Evolutionary conservation across 2,329 filamentous ascomycete species (phyloP).

Genomic region (Magnaporthiopsis incrustans): DNA sequence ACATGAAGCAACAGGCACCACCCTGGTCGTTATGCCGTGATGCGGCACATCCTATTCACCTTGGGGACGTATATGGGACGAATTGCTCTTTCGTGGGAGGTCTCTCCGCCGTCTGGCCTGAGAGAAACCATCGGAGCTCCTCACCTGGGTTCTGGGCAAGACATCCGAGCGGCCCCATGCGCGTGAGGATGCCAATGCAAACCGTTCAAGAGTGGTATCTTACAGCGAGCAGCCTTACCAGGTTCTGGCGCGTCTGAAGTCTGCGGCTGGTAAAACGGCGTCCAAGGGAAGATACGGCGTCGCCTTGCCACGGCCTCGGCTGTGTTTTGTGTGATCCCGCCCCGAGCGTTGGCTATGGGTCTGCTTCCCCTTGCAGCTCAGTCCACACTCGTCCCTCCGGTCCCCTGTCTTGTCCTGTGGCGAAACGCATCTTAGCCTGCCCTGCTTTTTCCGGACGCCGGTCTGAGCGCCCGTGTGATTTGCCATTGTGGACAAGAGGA

Average conservation of each 20-base stretch:
- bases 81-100: too few species aligned
- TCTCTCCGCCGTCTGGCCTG: too few species aligned
- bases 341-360: not conserved
- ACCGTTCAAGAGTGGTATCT: not conserved
- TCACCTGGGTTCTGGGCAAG: too few species aligned
- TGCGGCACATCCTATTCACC: not conserved
- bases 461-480: not conserved
- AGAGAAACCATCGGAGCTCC: too few species aligned
- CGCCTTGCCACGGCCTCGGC: not conserved
- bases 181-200: too few species aligned
- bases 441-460: not conserved
- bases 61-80: not conserved
- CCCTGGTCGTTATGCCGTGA: not conserved
- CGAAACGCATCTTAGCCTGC: not conserved
- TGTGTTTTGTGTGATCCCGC: not conserved
- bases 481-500: not conserved
- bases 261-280: conserved; percentile 4
- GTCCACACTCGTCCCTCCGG: not conserved
- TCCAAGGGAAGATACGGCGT: not conserved
- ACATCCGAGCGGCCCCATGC: not conserved
- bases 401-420: not conserved
- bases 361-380: not conserved
- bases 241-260: conserved; percentile 2
- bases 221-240: not conserved
- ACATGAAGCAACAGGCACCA: not conserved